A percentile compares a stretch with the other conserved stretches of the same genome.
These are phyloP conservation scores for Fagus crenata DNA, from an alignment of 306 rosid species.

Conservation along the genomic window DNA sequence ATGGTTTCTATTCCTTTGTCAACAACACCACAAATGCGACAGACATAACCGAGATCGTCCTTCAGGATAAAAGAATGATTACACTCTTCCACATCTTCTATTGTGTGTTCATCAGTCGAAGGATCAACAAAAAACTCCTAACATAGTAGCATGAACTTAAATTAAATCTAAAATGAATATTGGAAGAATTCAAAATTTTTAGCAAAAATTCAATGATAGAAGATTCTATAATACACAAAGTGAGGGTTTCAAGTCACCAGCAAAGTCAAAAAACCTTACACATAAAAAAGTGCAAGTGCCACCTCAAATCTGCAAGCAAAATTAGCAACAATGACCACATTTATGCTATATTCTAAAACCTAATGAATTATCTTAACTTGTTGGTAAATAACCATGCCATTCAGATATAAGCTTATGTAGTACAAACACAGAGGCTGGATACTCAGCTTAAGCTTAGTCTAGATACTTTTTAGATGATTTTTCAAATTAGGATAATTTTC, in stretches of 20 bases:
- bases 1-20: conserved; percentile 72
- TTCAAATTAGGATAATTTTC: too few species aligned
- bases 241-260: not conserved
- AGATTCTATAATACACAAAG: not conserved
- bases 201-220: not conserved
- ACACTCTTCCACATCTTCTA: conserved; percentile 52
- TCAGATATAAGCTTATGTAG: too few species aligned
- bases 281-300: too few species aligned
- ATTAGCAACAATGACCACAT: too few species aligned
- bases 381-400: too few species aligned
- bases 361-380: too few species aligned
- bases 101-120: conserved; percentile 37
- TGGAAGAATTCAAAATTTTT: not conserved
- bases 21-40: conserved; percentile 84
- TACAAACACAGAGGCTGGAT: too few species aligned
- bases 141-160: conserved; percentile 24
- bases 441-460: too few species aligned
- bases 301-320: too few species aligned
- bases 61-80: conserved; percentile 86
- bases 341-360: too few species aligned
- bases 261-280: too few species aligned
- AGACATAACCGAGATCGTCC: conserved; percentile 90
- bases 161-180: conserved; percentile 2
- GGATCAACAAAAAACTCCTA: conserved; percentile 61
- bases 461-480: too few species aligned